These are phyloP conservation scores for Smittium culicis DNA, from an alignment of 371 early-diverging fungal species.

Conservation along the genomic window DNA sequence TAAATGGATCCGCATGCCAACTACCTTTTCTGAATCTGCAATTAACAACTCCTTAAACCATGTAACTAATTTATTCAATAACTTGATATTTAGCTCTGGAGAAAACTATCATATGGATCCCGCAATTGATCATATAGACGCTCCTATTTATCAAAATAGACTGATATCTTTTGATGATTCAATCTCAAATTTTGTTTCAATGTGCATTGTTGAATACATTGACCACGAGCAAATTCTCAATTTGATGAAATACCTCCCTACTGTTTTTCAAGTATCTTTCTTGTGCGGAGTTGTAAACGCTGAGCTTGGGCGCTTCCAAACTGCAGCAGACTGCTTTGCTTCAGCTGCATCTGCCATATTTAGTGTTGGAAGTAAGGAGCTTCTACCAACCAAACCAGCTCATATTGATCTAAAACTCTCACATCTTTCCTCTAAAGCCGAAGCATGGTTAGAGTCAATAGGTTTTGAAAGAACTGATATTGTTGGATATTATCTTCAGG, in stretches of 20 bases:
- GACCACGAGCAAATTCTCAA: neutral
- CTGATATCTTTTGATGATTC: neutral
- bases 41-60: neutral
- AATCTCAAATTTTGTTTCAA: neutral
- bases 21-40: too few species aligned
- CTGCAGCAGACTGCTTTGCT: neutral
- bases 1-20: too few species aligned
- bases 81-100: too few species aligned
- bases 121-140: too few species aligned
- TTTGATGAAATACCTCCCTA: neutral
- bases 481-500: neutral
- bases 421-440: neutral
- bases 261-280: neutral
- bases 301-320: neutral
- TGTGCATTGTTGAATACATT: neutral
- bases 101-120: too few species aligned
- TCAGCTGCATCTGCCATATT: neutral
- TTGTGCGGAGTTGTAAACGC: neutral
- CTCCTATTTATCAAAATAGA: too few species aligned
- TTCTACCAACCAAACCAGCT: neutral
- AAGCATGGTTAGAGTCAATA: neutral
- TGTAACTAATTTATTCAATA: neutral
- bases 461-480: neutral
- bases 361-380: neutral
- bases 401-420: neutral